Base-by-base conservation (phyloP, 345 rosid species). In the Syzygium jambos region DNA sequence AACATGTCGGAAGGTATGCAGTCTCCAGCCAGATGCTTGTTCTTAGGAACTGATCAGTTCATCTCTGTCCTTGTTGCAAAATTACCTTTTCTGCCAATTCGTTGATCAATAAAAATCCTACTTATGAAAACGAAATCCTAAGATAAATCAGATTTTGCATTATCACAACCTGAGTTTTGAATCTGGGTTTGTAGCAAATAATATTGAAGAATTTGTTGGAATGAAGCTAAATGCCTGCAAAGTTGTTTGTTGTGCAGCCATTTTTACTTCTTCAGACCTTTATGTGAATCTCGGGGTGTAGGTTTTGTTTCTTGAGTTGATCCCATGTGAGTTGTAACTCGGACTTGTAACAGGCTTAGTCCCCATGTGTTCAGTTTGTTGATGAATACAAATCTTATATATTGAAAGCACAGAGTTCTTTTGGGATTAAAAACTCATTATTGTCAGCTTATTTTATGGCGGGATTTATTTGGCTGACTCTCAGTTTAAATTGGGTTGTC, bases 1-100 rank as follows among this genome's bases (percentile, higher is more conserved):
- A 86, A 90, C 92, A 38, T 94, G 93, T 87, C 87, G 91, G 78
- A 92, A 91, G 90, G 96, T 94, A 85, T 9, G 82, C 49, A 73
- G 46, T 73, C 38, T 73, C 82, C 46, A 73, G 82, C 46, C 49
- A 73, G 27, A 73, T 73, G 80, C 80, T 34, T 34, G 80, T 19
- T 38, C 43, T 73, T 73, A 4, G 46, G 80, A 73, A 73, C 80
- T 4, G 49, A 73, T 38, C 27, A 73, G 49, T 38, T 38, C 82
- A 73, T 73, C 49, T 73, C 27, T 9, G 82, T 19, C 49, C 49
- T 73, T 73, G 82, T 73, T 73, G 25, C 49, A 38, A 43, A 34
- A 38, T 0, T 73, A 73, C 49, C 0, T 73, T 30, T 73, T 73
- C 80, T 73, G 49, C 13, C 82, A 73, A 73, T 38, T 73, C 0